Base-by-base conservation (phyloP, 306 rosid genomes). In the Fragaria vesca region DNA sequence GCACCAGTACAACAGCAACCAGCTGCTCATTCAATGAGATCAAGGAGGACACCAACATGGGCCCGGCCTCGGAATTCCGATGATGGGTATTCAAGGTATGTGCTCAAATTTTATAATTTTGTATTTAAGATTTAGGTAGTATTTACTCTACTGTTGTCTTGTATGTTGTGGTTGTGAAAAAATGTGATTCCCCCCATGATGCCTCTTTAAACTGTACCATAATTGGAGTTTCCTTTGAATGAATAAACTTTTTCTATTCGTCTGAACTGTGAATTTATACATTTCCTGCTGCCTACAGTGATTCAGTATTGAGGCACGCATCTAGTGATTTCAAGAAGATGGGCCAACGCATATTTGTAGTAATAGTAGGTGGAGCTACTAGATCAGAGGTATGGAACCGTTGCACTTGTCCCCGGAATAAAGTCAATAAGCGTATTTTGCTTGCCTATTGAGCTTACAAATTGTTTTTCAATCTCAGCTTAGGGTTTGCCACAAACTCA, bases 291-390 rank as follows among this genome's bases (percentile, higher is more conserved):
- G 84, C 79, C 48, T 76, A 36, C 63, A 93, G 96, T 65, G 98
- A 95, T 88, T 95, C 98, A 9, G 83, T 93, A 65, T 85, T 95
- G 32, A 88, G 91, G 81, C 97, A 92, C 72, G 71, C 96, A 75
- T 95, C 98, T 26, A 91, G 93, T 76, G 97, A 95, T 85, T 90
- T 87, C 86, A 92, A 85, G 90, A 95, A 86, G 93, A 87, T 87
- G 91, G 98, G 97, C 40, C 89, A 73, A 69, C 97, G 97, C 38
- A 87, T 95, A 76, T 92, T 95, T 84, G 89, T 95, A 80, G 93
- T 95, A 80, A 92, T 95, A 28, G 88, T 95, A 2, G 98, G 98
- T 67, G 98, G 98, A 76, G 97, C 97, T 66, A 95, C 97, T 61
- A 85, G 98, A 88, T 95, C 99, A 1, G 99, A 95, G 97, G 99